Conservation (phyloP, 2,329 filamentous ascomycete genomes). For the Penicillium psychrosexuale region DNA sequence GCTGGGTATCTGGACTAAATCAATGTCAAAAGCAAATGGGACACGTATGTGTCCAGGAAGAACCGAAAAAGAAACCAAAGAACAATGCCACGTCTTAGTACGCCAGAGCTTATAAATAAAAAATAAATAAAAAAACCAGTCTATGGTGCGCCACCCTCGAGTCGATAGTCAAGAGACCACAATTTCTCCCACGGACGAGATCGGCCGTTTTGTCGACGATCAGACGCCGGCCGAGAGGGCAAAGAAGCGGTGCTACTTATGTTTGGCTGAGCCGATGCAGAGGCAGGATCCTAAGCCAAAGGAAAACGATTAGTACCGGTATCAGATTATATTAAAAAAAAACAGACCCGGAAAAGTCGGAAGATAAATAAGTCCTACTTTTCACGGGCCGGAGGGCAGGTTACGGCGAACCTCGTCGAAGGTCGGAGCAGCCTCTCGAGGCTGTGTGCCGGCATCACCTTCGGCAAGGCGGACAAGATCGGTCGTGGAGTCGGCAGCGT, state of each 20-base stretch:
- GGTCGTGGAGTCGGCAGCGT: conserved; percentile 33
- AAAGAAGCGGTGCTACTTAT: conserved; percentile 16
- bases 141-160: conserved; percentile 28
- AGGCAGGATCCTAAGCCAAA: background rate
- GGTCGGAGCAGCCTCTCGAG: conserved; percentile 40
- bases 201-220: conserved; percentile 21
- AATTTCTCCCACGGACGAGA: conserved; percentile 43
- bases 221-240: conserved; percentile 27
- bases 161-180: conserved; percentile 44
- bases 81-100: background rate
- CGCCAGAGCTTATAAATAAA: background rate
- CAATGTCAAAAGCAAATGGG: conserved; percentile 4
- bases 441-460: conserved; percentile 33
- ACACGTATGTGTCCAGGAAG: background rate
- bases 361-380: conserved; percentile 19
- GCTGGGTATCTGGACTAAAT: conserved; percentile 21
- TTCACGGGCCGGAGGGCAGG: conserved; percentile 45
- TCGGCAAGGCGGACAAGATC: conserved; percentile 38
- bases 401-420: conserved; percentile 51
- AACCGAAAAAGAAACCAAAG: background rate
- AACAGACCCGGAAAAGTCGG: conserved; percentile 23
- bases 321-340: background rate
- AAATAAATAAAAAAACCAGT: background rate
- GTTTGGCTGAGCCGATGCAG: conserved; percentile 2
- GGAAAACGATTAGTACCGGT: background rate